Evolutionary conservation across 2,329 filamentous ascomycete genomes (phyloP), one percentile per base, ranked within the genome.

Genomic region (Myrmaecium sp.): DNA sequence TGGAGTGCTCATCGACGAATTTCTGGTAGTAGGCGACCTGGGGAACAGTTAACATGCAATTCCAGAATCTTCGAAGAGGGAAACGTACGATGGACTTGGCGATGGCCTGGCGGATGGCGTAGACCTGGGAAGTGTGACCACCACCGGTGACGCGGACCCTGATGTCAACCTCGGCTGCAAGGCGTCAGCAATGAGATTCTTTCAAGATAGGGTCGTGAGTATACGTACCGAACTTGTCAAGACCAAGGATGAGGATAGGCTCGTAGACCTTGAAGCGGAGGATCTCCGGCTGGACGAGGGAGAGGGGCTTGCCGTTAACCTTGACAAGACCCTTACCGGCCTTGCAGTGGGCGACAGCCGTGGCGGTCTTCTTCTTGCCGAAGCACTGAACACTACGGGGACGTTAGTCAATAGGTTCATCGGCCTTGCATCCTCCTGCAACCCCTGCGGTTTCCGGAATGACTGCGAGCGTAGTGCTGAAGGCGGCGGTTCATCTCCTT

Each of bases 251-350:
- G 51, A 98, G 76, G 62, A 98, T 66, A 49, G 89, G 89, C 68
- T 98, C 89, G 76, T 98, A 98, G 65, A 95, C 84, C 79, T 94
- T 95, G 77, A 92, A 94, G 62, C 89, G 79, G 54, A 98, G 73
- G 62, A 93, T 76, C 67, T 93, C 80, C 51, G 89, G 84, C 69
- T 94, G 80, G 51, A 93, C 79, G 52, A 95, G 80, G 54, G 69
- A 68, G 52, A 98, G 75, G 53, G 89, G 89, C 60, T 82, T 80
- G 65, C 89, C 89, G 71, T 95, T 98, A 65, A 94, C 89, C 72
- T 91, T 93, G 66, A 98, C 73, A 52, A 95, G 75, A 62, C 89
- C 89, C 60, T 78, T 78, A 55, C 75, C 75, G 57, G 71, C 62
- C 74, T 86, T 84, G 77, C 79, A 86, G 69, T 86, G 80, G 60